Evolutionary conservation across 2,329 filamentous ascomycete genomes (phyloP).

Genomic region (Paramyrothecium roridum): DNA sequence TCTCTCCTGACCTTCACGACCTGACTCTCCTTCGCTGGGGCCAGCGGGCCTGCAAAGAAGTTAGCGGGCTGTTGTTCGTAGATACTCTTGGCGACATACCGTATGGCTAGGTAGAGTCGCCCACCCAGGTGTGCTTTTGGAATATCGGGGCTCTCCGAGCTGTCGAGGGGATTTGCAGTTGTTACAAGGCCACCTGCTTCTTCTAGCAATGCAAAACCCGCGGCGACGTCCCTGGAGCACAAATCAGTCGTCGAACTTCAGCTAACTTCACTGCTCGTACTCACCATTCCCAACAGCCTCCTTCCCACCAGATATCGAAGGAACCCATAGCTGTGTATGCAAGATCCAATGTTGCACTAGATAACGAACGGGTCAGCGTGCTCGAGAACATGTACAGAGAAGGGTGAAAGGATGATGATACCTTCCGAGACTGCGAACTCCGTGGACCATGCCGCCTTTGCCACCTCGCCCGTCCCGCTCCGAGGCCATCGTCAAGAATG

Average conservation of each 20-base stretch:
- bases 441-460: conserved; percentile 76
- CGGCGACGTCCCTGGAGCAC: conserved; percentile 64
- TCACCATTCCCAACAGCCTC: conserved; percentile 76
- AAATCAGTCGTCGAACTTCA: neutral
- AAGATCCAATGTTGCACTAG: conserved; percentile 68
- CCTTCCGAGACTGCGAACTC: conserved; percentile 66
- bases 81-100: conserved; percentile 34
- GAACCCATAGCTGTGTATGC: conserved; percentile 73
- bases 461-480: conserved; percentile 61
- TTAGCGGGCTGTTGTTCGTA: conserved; percentile 4
- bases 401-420: conserved; percentile 9
- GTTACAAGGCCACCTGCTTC: conserved; percentile 75
- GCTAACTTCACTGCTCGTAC: conserved; percentile 10
- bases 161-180: conserved; percentile 66
- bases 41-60: conserved; percentile 55
- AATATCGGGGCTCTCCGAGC: conserved; percentile 53
- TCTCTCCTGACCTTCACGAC: conserved; percentile 64
- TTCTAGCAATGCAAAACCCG: conserved; percentile 68
- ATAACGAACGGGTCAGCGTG: neutral
- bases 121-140: conserved; percentile 61
- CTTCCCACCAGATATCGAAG: conserved; percentile 82
- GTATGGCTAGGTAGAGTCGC: conserved; percentile 67
- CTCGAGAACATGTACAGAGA: no score
- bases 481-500: conserved; percentile 71
- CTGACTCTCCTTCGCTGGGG: conserved; percentile 57